Evolutionary conservation across 768 basidiomycete species (phyloP), one percentile per base, ranked within the genome.

Genomic region (Tulasnella sp.): DNA sequence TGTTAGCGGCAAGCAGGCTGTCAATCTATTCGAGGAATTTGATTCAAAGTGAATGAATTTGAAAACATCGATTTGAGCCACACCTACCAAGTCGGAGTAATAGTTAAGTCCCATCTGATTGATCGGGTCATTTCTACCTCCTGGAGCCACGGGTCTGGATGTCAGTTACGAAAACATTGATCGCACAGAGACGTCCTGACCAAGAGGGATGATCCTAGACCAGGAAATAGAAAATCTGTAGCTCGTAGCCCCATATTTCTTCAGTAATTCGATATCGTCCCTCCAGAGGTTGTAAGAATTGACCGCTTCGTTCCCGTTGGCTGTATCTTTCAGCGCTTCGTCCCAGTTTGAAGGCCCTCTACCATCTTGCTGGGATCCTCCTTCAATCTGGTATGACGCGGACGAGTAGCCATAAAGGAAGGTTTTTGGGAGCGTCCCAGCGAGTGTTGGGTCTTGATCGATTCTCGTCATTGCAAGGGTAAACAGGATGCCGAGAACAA

Each of bases 191-290:
- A 7, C 15, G 34, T 15, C 5, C 34, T 38, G 7, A 38, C 34
- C 34, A 17, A 81, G 73, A 27, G 85, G 86, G 60, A 87, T 84
- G 63, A 87, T 76, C 25, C 85, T 77, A 9, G 83, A 78, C 87
- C 85, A 87, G 3, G 85, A 75, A 55, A 88, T 73, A 2, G 83
- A 85, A 70, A 88, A 87, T 17, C 85, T 78, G 71, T 87, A 87
- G 2, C 82, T 71, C 64, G 83, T 84, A 48, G 82, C 81, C 31
- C 83, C 82, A 62, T 85, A 83, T 31, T 74, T 65, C 22, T 73
- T 74, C 63, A 88, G 73, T 42, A 87, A 73, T 41, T 75, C 77
- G 31, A 84, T 69, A 66, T 86, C 84, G 61, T 83, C 79, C 61
- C 76, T 76, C 81, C 82, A 87, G 61, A 78, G 72, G 55, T 73